Evolutionary conservation across 202 grass and related monocot species (phyloP).

Genomic region (Setaria viridis): DNA sequence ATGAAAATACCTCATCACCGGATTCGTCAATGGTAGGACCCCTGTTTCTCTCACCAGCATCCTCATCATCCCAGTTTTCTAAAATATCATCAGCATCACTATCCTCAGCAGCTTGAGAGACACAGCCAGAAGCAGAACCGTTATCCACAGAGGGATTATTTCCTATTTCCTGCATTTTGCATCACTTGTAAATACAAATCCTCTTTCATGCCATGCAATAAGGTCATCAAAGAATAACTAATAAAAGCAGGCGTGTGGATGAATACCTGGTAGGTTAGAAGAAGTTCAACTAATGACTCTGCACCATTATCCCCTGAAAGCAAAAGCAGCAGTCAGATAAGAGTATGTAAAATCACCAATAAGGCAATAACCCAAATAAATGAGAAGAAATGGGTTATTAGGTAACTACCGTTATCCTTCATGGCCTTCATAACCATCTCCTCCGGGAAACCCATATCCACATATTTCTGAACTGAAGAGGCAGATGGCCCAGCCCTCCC

Average conservation of each 20-base stretch:
- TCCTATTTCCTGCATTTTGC: conserved; percentile 57
- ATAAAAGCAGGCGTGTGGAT: conserved; percentile 1
- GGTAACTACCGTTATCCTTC: conserved; percentile 54
- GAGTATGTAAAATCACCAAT: conserved; percentile 19
- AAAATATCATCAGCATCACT: conserved; percentile 15
- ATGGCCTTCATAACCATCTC: conserved; percentile 65
- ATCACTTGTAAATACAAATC: conserved; percentile 17
- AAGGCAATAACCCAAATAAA: conserved; percentile 6
- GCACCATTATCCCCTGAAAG: conserved; percentile 58
- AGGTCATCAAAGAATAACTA: conserved; percentile 24
- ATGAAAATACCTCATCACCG: conserved; percentile 67
- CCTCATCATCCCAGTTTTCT: conserved; percentile 48
- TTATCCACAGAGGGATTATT: conserved; percentile 40
- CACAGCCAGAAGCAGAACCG: conserved; percentile 33
- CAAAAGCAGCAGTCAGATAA: conserved; percentile 21
- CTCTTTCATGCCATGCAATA: conserved; percentile 19
- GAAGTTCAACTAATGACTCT: conserved; percentile 63
- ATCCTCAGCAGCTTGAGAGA: conserved; percentile 32
- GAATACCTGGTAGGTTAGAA: conserved; percentile 72
- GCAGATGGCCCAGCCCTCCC: conserved; percentile 39
- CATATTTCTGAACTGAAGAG: conserved; percentile 47
- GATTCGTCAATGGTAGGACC: conserved; percentile 47
- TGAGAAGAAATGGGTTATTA: conserved; percentile 30
- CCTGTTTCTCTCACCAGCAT: conserved; percentile 21
- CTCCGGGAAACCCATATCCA: conserved; percentile 76